A percentile compares a stretch with the other conserved stretches of the same genome.
phyloP scores from a whole-genome alignment of 1,284 basidiomycete species.

The Tylopilus sp. region DNA sequence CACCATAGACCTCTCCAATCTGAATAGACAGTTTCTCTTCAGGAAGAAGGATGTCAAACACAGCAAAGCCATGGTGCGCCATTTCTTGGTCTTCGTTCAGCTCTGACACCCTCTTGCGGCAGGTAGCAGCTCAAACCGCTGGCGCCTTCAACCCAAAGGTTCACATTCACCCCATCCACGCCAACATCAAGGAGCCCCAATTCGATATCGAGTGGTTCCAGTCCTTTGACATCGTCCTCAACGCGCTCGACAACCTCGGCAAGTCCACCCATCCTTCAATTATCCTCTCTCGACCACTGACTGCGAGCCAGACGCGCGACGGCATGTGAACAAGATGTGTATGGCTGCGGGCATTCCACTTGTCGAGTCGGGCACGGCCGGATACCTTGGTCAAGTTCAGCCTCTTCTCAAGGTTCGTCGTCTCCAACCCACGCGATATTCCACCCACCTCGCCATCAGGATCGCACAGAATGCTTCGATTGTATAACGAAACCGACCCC shows the following conservation, averaged over 20 bases:
- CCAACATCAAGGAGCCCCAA: slow-evolving; percentile 94
- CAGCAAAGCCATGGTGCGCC: slow-evolving; percentile 86
- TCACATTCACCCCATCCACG: slow-evolving; percentile 90
- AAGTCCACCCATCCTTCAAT: slow-evolving; percentile 32
- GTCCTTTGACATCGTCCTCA: slow-evolving; percentile 93
- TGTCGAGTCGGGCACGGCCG: slow-evolving; percentile 97
- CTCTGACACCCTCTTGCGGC: slow-evolving; percentile 5
- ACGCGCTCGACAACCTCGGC: slow-evolving; percentile 97
- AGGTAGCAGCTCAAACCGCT: slow-evolving; percentile 93
- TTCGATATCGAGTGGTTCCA: slow-evolving; percentile 94
- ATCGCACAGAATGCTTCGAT: slow-evolving; percentile 92
- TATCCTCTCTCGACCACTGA: not conserved
- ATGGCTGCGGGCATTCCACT: slow-evolving; percentile 92
- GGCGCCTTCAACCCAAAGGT: slow-evolving; percentile 94
- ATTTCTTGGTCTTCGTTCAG: slow-evolving; percentile 4
- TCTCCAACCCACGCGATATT: not conserved
- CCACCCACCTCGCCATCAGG: slow-evolving; percentile 55
- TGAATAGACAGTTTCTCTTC: slow-evolving; percentile 98
- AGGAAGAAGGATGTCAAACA: slow-evolving; percentile 98
- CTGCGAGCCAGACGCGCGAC: slow-evolving; percentile 74
- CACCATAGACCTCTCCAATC: slow-evolving; percentile 98
- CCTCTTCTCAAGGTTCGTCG: slow-evolving; percentile 73
- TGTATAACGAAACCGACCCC: slow-evolving; percentile 91
- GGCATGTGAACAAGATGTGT: slow-evolving; percentile 98
- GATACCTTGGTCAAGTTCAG: slow-evolving; percentile 92